phyloP scores from a whole-genome alignment of 2,329 filamentous ascomycete species.

The Hypoxylon sp. region DNA sequence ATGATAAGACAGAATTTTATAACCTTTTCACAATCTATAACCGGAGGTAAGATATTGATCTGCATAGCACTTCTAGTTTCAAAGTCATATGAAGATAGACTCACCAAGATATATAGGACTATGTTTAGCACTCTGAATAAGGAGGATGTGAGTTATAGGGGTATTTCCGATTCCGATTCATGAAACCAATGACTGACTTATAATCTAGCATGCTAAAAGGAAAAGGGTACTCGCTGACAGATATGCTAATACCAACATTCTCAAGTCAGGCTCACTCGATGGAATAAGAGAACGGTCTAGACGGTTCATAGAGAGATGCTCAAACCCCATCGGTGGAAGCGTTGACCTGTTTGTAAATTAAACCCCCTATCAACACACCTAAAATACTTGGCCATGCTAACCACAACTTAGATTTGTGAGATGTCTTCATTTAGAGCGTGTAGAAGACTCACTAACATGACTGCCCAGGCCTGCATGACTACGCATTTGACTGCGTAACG shows the following conservation, averaged over 20 bases:
- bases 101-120: constrained; percentile 51
- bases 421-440: neutral
- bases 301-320: constrained; percentile 64
- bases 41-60: constrained; percentile 55
- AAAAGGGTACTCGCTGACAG: constrained; percentile 71
- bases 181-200: constrained; percentile 20
- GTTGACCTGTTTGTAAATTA: constrained; percentile 70
- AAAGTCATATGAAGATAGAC: constrained; percentile 11
- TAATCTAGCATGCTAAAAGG: constrained; percentile 67
- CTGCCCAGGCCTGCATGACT: constrained; percentile 63
- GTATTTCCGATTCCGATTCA: no score
- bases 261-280: constrained; percentile 61
- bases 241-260: constrained; percentile 74
- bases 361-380: neutral
- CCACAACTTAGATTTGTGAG: constrained; percentile 38
- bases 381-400: no score
- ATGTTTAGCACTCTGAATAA: constrained; percentile 69
- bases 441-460: constrained; percentile 27
- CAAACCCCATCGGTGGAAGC: constrained; percentile 52
- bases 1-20: constrained; percentile 72
- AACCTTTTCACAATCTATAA: constrained; percentile 67
- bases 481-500: constrained; percentile 74
- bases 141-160: constrained; percentile 58
- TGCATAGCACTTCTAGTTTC: no score
- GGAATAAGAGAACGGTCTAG: constrained; percentile 66